These are phyloP conservation scores for Verbascum thapsus DNA, from an alignment of 257 asterid genomes.

Conservation along the genomic window DNA sequence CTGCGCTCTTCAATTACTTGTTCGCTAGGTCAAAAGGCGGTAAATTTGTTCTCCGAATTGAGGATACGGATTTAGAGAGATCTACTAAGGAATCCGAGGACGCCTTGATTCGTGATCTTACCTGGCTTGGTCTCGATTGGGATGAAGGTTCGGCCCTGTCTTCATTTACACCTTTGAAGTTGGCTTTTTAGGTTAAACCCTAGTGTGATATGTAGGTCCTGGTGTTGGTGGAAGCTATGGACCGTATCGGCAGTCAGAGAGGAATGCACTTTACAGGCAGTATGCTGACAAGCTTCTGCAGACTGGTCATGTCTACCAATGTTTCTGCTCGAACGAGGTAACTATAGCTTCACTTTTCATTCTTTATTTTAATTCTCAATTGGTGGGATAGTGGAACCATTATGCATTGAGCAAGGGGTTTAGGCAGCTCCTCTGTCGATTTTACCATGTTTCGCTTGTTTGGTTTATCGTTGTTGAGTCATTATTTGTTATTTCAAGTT, in stretches of 20 bases:
- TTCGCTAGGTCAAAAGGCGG: conserved; percentile 93
- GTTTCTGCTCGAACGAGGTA: conserved; percentile 93
- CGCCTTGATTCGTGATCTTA: conserved; percentile 84
- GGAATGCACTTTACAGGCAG: conserved; percentile 82
- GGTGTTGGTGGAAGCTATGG: conserved; percentile 82
- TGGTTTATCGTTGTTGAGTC: neutral
- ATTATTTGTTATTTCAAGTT: conserved; percentile 1
- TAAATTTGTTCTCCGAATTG: conserved; percentile 83
- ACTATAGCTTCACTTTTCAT: conserved; percentile 13
- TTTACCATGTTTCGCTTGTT: neutral
- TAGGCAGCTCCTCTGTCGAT: neutral
- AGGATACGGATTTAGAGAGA: conserved; percentile 92
- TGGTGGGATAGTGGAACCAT: conserved; percentile 10
- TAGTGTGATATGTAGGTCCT: conserved; percentile 72
- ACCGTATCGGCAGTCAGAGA: conserved; percentile 93
- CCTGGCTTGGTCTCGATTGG: conserved; percentile 96
- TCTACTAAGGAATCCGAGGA: conserved; percentile 96
- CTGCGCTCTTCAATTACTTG: conserved; percentile 92
- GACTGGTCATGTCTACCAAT: conserved; percentile 83
- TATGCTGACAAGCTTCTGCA: conserved; percentile 78
- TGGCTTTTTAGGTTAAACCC: too few relatives aligned
- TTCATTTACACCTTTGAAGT: too few relatives aligned
- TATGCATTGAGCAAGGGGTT: neutral
- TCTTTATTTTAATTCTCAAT: conserved; percentile 16
- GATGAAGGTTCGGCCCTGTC: conserved; percentile 67